These are phyloP conservation scores for Hypoxylon sp. DNA, from an alignment of 2,329 filamentous ascomycete genomes.

Conservation along the genomic window DNA sequence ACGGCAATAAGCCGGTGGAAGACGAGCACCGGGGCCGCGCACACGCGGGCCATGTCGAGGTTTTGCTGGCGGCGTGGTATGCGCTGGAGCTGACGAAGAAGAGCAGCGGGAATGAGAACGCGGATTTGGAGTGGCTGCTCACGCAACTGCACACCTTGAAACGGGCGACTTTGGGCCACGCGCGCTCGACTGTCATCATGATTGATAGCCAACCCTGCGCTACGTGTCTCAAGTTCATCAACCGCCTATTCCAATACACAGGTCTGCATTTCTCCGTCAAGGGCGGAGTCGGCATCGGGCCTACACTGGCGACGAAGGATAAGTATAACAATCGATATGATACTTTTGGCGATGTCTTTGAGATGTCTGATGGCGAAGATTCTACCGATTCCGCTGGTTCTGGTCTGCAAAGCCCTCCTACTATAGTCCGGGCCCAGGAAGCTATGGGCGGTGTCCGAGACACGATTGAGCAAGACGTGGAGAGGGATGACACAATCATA, in stretches of 20 bases:
- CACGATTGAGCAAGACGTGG: neutral
- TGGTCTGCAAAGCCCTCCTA: constrained; percentile 2
- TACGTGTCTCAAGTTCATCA: constrained; percentile 45
- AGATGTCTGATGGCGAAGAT: constrained; percentile 37
- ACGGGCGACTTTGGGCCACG: constrained; percentile 19
- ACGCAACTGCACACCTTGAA: constrained; percentile 32
- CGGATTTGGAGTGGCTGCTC: constrained; percentile 27
- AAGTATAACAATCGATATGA: constrained; percentile 35
- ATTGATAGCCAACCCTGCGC: constrained; percentile 48
- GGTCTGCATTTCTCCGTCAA: constrained; percentile 37
- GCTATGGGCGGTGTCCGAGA: neutral
- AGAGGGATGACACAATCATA: neutral
- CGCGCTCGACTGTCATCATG: constrained; percentile 37
- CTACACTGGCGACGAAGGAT: constrained; percentile 39
- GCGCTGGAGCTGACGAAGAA: constrained; percentile 18
- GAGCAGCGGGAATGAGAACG: neutral
- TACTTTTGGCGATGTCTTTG: constrained; percentile 39
- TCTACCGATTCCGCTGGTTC: neutral
- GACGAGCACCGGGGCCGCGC: constrained; percentile 45
- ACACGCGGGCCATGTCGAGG: constrained; percentile 49
- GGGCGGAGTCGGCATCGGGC: constrained; percentile 41
- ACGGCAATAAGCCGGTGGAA: constrained; percentile 10
- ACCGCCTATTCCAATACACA: constrained; percentile 42
- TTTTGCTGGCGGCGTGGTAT: constrained; percentile 45
- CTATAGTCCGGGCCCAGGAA: neutral